Evolutionary conservation across 129 eudicot genomes (phyloP).

Genomic region (Flaveria brownii): DNA sequence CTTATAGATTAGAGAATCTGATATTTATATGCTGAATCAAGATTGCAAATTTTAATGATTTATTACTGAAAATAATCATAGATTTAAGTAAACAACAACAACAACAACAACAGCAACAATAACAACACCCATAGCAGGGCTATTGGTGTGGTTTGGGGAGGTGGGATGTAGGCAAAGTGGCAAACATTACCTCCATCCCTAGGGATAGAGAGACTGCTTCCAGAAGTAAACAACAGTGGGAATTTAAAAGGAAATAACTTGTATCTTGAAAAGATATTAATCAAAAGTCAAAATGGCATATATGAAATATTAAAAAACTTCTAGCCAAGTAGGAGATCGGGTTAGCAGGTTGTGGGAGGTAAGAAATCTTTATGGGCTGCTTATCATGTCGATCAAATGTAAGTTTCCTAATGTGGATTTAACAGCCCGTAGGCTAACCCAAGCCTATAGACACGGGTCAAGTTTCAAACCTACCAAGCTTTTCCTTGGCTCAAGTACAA

Average conservation of each 20-base stretch:
- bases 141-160: too few relatives aligned
- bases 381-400: not conserved
- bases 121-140: too few relatives aligned
- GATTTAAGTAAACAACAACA: not conserved
- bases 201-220: too few relatives aligned
- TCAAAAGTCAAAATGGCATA: not conserved
- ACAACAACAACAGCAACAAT: too few relatives aligned
- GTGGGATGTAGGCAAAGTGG: too few relatives aligned
- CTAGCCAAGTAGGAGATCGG: not conserved
- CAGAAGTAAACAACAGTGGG: not conserved
- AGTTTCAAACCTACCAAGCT: not conserved
- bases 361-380: not conserved
- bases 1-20: not conserved
- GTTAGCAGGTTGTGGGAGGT: not conserved
- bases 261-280: not conserved
- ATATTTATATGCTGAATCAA: conserved; percentile 4
- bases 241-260: conserved; percentile 2
- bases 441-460: not conserved
- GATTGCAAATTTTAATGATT: not conserved
- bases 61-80: not conserved
- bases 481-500: not conserved
- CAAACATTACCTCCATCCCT: too few relatives aligned
- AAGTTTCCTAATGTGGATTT: not conserved
- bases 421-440: not conserved
- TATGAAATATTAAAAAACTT: not conserved